Conservation (phyloP, 129 eudicot genomes). For the Helianthus tuberosus region DNA sequence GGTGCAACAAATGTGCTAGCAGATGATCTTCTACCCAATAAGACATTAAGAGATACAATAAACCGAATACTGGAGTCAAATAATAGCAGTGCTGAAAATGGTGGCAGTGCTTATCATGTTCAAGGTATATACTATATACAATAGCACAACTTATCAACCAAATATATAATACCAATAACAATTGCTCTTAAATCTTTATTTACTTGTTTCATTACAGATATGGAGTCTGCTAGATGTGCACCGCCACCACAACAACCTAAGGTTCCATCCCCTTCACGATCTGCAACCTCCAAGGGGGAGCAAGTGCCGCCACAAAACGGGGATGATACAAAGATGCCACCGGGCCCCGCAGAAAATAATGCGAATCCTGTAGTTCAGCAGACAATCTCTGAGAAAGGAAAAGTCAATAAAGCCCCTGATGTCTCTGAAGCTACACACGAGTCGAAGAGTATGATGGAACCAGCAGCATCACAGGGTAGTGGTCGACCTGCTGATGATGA, state of each 20-base stretch:
- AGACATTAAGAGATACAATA: constrained; percentile 83
- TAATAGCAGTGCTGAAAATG: constrained; percentile 80
- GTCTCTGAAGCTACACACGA: constrained; percentile 84
- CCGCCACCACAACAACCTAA: constrained; percentile 61
- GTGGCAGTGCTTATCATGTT: constrained; percentile 76
- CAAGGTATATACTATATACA: constrained; percentile 62
- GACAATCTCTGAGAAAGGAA: constrained; percentile 41
- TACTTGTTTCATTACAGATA: constrained; percentile 51
- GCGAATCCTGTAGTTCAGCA: constrained; percentile 39
- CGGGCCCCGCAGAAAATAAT: constrained; percentile 41
- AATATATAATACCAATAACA: constrained; percentile 3
- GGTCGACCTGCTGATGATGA: constrained; percentile 75
- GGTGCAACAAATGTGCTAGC: constrained; percentile 90
- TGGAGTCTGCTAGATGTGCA: constrained; percentile 75
- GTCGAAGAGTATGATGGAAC: constrained; percentile 70
- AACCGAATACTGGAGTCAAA: constrained; percentile 85
- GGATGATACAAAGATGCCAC: constrained; percentile 47
- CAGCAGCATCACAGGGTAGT: constrained; percentile 76
- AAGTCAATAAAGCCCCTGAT: constrained; percentile 53
- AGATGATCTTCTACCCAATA: constrained; percentile 93
- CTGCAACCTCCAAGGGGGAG: constrained; percentile 92
- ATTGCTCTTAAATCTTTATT: background rate
- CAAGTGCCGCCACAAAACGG: constrained; percentile 45
- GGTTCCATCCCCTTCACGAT: constrained; percentile 72
- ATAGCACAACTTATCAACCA: background rate